Evolutionary conservation across 306 rosid genomes (phyloP).

Genomic region (Arachis stenosperma): DNA sequence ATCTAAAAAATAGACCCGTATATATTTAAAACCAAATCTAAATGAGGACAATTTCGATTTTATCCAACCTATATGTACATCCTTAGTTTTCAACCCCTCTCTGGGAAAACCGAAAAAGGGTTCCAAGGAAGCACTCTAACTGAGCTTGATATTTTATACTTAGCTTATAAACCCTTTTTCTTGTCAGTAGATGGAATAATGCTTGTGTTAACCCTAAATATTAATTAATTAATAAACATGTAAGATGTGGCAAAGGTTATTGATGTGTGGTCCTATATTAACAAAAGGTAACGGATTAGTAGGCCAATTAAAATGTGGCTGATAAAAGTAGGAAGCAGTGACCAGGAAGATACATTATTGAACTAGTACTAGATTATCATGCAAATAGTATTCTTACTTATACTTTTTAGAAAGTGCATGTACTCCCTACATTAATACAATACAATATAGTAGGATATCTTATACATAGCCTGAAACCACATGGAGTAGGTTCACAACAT

Average conservation of each 20-base stretch:
- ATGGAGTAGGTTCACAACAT: too few relatives aligned
- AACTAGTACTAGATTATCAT: conserved; percentile 1
- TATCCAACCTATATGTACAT: too few relatives aligned
- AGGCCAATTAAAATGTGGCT: too few relatives aligned
- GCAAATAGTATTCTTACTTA: not conserved
- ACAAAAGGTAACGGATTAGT: not conserved
- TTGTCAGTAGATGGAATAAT: too few relatives aligned
- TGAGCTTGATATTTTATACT: not conserved
- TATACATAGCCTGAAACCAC: conserved; percentile 9
- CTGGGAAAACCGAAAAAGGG: not conserved
- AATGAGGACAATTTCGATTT: too few relatives aligned
- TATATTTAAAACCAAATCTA: too few relatives aligned
- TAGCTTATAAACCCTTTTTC: too few relatives aligned
- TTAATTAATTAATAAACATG: not conserved
- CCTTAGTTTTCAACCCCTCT: not conserved
- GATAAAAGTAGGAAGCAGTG: not conserved
- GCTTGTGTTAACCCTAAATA: not conserved
- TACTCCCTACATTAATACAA: conserved; percentile 11
- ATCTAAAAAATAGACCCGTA: too few relatives aligned
- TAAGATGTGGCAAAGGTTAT: not conserved
- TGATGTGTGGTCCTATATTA: too few relatives aligned
- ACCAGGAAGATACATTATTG: not conserved
- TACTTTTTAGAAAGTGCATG: conserved; percentile 29
- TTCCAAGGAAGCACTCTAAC: not conserved
- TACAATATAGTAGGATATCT: not conserved